Evolutionary conservation across 2,329 filamentous ascomycete genomes (phyloP), one percentile per base, ranked within the genome.

Genomic region (Alternaria sp.): DNA sequence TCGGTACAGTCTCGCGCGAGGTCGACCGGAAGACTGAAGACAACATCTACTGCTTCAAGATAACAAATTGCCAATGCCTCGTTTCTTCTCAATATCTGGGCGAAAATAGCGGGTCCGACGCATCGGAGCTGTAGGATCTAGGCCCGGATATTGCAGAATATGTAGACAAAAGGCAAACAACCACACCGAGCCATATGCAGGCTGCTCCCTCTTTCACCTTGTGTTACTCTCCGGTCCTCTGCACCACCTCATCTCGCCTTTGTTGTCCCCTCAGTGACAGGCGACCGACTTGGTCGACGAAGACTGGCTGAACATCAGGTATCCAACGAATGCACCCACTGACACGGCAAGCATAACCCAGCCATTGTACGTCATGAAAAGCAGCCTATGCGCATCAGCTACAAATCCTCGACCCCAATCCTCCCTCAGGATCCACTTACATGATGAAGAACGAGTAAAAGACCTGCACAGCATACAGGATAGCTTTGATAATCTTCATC

Each of bases 291-390:
- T 97, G 28, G 89, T 89, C 7, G 89, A 86, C 52, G 87, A 84
- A 1, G 88, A 87, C 53, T 83, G 82, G 55, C 87, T 85, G 80
- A 97, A 99, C 42, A 90, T 70, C 60, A 97, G 75, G 75, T 96
- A 97, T 41, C 95, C 95, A 42, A 96, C 78, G 66, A 96, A 96
- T 0, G 94, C 93, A 14, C 95, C 95, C 9, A 96, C 81, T 0
- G 90, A 90, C 14, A 98, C 93, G 3, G 94, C 86, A 66, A 96
- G 79, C 95, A 99, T 99, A 68, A 99, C 88, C 89, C 91, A 96
- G 56, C 95, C 95, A 72, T 99, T 99, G 81, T 99, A 99, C n/a
- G 95, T 99, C 95, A 99, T 99, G 80, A 99, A 99, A 23, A 99
- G 81, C 61, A 99, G 84, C 95, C 94, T 98, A 59, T n/a, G 54